These are phyloP conservation scores for Lolium perenne DNA, from an alignment of 176 grass and related monocot species.

Conservation along the genomic window DNA sequence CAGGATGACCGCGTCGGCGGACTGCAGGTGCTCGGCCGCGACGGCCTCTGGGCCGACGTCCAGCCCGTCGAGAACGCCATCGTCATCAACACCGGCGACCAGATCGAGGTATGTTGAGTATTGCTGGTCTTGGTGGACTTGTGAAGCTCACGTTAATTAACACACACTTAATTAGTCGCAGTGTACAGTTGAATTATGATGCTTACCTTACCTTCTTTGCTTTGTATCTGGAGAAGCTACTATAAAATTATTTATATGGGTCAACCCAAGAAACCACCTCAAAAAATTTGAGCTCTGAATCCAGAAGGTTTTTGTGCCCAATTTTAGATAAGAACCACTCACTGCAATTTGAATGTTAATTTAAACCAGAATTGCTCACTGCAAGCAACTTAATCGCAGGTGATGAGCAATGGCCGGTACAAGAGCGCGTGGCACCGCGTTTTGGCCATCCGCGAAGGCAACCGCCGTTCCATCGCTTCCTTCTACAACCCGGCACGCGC, in stretches of 20 bases:
- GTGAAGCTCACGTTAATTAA: slow-evolving; percentile 42
- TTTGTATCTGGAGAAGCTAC: neutral
- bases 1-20: slow-evolving; percentile 84
- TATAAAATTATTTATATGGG: neutral
- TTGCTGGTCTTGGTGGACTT: slow-evolving; percentile 32
- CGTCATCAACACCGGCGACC: slow-evolving; percentile 98
- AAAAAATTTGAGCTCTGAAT: slow-evolving; percentile 10
- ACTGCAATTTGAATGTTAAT: neutral
- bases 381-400: slow-evolving; percentile 32
- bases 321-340: neutral
- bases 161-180: slow-evolving; percentile 28
- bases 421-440: slow-evolving; percentile 95
- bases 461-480: slow-evolving; percentile 82
- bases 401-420: slow-evolving; percentile 80
- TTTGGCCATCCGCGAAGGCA: slow-evolving; percentile 59
- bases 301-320: neutral
- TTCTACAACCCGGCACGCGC: slow-evolving; percentile 82
- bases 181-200: neutral
- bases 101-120: slow-evolving; percentile 64
- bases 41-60: slow-evolving; percentile 76
- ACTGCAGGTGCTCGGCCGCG: slow-evolving; percentile 68
- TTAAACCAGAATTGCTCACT: neutral
- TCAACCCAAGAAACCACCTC: slow-evolving; percentile 8
- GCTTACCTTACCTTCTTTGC: neutral
- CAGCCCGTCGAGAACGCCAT: slow-evolving; percentile 82